These are phyloP conservation scores for Tetrastigma voinierianum DNA, from an alignment of 164 flowering plant species.

Conservation along the genomic window DNA sequence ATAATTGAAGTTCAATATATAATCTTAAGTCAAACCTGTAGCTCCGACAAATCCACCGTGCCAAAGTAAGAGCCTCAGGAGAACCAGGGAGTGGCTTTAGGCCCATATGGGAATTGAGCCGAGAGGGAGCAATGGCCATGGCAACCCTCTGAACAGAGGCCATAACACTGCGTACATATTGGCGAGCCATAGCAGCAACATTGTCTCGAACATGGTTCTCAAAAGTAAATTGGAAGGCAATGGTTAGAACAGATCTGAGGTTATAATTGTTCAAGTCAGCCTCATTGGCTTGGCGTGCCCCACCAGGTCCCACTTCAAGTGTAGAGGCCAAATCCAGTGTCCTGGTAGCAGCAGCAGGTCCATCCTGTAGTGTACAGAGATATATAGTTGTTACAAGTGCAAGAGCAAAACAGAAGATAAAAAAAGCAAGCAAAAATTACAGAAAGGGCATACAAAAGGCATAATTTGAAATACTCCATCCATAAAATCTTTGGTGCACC, in stretches of 20 bases:
- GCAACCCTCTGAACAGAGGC: slow-evolving; percentile 93
- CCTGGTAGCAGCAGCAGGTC: slow-evolving; percentile 45
- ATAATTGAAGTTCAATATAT: too few relatives aligned
- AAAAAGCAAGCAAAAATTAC: not conserved
- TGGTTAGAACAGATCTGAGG: slow-evolving; percentile 69
- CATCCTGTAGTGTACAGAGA: slow-evolving; percentile 38
- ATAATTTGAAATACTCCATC: not conserved
- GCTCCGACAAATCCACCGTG: slow-evolving; percentile 76
- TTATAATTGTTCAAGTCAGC: slow-evolving; percentile 33
- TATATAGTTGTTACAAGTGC: not conserved
- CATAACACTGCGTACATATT: slow-evolving; percentile 77
- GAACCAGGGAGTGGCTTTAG: slow-evolving; percentile 58
- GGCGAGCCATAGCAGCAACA: slow-evolving; percentile 90
- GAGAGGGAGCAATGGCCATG: slow-evolving; percentile 77
- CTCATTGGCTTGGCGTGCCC: slow-evolving; percentile 42
- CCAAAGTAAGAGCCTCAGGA: slow-evolving; percentile 79
- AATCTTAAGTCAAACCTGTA: slow-evolving; percentile 48
- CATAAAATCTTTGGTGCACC: too few relatives aligned
- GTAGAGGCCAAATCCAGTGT: slow-evolving; percentile 85
- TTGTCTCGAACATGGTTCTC: slow-evolving; percentile 71
- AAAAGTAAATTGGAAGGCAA: slow-evolving; percentile 82
- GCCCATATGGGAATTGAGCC: slow-evolving; percentile 34
- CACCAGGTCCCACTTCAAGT: slow-evolving; percentile 66
- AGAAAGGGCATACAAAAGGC: not conserved
- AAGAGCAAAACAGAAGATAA: not conserved